phyloP scores from a whole-genome alignment of 2,329 filamentous ascomycete genomes.

The Alternaria arborescens region DNA sequence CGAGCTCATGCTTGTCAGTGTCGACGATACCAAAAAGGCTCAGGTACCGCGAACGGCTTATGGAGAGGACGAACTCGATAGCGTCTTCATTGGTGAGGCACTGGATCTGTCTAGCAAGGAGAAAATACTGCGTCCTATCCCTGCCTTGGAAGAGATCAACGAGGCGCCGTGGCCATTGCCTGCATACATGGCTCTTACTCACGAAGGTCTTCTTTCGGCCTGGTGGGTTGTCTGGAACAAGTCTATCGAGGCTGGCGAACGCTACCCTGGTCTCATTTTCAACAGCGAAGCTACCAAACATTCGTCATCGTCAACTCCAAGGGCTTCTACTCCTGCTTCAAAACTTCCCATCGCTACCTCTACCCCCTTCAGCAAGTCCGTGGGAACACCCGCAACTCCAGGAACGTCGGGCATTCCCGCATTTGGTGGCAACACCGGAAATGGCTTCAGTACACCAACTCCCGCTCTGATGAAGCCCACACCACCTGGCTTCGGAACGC shows the following conservation, averaged over 20 bases:
- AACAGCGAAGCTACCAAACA: slow-evolving; percentile 39
- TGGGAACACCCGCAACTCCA: slow-evolving; percentile 33
- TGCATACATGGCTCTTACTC: slow-evolving; percentile 83
- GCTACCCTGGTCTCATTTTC: slow-evolving; percentile 74
- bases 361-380: slow-evolving; percentile 22
- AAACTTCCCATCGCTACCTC: slow-evolving; percentile 20
- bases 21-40: slow-evolving; percentile 77
- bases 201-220: slow-evolving; percentile 82
- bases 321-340: slow-evolving; percentile 17
- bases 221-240: slow-evolving; percentile 96
- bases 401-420: slow-evolving; percentile 30
- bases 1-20: slow-evolving; percentile 78
- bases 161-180: slow-evolving; percentile 84
- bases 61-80: slow-evolving; percentile 65
- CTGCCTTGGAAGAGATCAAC: slow-evolving; percentile 76
- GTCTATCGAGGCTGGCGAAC: slow-evolving; percentile 76
- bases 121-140: slow-evolving; percentile 79
- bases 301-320: slow-evolving; percentile 39
- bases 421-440: slow-evolving; percentile 16
- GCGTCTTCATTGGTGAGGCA: slow-evolving; percentile 78
- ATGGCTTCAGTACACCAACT: slow-evolving; percentile 15
- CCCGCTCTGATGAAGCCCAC: slow-evolving; percentile 21
- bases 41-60: slow-evolving; percentile 60
- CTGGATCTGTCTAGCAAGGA: slow-evolving; percentile 86
- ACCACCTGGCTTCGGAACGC: slow-evolving; percentile 36